phyloP scores from a whole-genome alignment of 2,329 filamentous ascomycete genomes.

The Paraphaeosphaeria sporulosa region DNA sequence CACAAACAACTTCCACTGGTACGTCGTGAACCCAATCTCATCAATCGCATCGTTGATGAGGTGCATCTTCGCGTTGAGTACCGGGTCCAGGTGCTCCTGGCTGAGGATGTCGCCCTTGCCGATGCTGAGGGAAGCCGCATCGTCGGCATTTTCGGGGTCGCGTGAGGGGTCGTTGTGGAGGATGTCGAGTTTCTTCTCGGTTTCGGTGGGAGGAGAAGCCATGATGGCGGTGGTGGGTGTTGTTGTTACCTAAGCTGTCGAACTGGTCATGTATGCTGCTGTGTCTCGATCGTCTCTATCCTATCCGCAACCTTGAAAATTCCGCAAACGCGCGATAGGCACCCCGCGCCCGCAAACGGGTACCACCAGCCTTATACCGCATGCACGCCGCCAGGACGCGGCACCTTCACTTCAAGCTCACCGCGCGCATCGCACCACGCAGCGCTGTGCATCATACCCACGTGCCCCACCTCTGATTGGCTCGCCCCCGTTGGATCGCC shows the following conservation, averaged over 20 bases:
- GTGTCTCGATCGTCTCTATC: background rate
- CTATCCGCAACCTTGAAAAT: no score
- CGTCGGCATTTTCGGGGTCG: conserved; percentile 3
- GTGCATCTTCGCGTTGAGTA: conserved; percentile 71
- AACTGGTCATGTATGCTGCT: background rate
- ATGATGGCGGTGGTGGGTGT: background rate
- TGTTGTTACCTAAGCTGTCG: background rate
- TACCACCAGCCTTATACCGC: background rate
- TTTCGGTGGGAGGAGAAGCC: background rate
- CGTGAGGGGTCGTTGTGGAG: background rate
- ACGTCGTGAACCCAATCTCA: conserved; percentile 61
- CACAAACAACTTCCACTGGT: conserved; percentile 66
- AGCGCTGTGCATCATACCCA: background rate
- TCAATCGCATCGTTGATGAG: conserved; percentile 70
- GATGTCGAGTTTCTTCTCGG: background rate
- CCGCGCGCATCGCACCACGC: background rate
- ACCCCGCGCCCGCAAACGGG: background rate
- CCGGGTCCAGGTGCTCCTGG: conserved; percentile 66
- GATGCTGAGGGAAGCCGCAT: conserved; percentile 30
- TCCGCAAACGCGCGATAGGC: background rate
- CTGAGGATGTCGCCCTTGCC: conserved; percentile 62
- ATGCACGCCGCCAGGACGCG: background rate
- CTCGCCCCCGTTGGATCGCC: background rate
- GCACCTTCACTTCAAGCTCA: background rate
- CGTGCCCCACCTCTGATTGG: background rate